Percentiles rank a stretch among this genome's conserved stretches.
phyloP scores from a whole-genome alignment of 805 yeast genomes.

The Monosporozyma yasuniensis region DNA sequence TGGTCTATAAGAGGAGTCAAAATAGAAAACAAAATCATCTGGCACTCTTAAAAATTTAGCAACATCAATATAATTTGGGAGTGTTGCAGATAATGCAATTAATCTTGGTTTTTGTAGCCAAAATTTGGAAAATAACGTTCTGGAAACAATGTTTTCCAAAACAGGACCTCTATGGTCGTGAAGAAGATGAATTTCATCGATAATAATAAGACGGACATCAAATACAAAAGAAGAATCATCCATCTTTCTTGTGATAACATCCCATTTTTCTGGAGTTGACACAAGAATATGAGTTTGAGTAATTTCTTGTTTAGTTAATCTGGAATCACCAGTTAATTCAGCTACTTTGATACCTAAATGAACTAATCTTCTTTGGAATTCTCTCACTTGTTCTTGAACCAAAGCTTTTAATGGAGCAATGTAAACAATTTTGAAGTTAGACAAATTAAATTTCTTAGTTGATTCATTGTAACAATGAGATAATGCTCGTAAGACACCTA shows the following conservation, averaged over 20 bases:
- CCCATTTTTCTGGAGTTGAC: constrained; percentile 98
- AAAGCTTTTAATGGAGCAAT: constrained; percentile 91
- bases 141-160: constrained; percentile 74
- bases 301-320: constrained; percentile 66
- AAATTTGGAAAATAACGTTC: constrained; percentile 45
- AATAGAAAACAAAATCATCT: constrained; percentile 58
- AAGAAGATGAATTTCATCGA: constrained; percentile 87
- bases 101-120: constrained; percentile 49
- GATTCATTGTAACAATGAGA: constrained; percentile 39
- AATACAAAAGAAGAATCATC: constrained; percentile 56
- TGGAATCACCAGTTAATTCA: constrained; percentile 87
- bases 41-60: constrained; percentile 71
- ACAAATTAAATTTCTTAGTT: constrained; percentile 43
- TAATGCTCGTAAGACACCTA: constrained; percentile 60
- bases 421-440: constrained; percentile 68
- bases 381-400: constrained; percentile 90
- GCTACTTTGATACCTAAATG: constrained; percentile 63
- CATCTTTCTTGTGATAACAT: constrained; percentile 79
- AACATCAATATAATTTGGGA: constrained; percentile 83
- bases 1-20: constrained; percentile 79
- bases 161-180: constrained; percentile 97
- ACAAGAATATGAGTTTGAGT: constrained; percentile 72
- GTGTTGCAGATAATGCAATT: constrained; percentile 85
- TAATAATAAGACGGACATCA: constrained; percentile 60
- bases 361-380: constrained; percentile 60